Evolutionary conservation across 495 filamentous ascomycete species (phyloP), one percentile per base, ranked within the genome.

Genomic region (Penicillium egyptiacum): DNA sequence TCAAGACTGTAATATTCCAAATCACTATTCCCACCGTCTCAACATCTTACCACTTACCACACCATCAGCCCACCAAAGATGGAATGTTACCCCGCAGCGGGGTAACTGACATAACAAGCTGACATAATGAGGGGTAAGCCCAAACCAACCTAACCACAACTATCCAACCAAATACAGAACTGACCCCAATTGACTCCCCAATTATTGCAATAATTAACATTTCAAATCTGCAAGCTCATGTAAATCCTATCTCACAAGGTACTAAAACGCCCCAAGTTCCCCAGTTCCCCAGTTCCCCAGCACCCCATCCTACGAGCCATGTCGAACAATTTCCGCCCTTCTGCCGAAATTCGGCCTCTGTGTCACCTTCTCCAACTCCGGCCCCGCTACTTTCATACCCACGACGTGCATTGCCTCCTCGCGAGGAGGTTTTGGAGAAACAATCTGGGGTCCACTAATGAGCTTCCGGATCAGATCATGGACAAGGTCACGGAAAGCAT

Each of bases 111-210:
- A 28, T 28, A 47, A 40, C 42, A n/a, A 17, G 56, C 53, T 69
- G 47, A 67, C 49, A 30, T 69, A 67, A 67, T 69, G 66, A 64
- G 66, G 66, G 66, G 66, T 61, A 63, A 42, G 6, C 9, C 19
- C 7, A 5, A n/a, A 17, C 31, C 30, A 12, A 5, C 10, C 30
- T 11, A 33, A 33, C 10, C 4, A 0, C 19, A 25, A 55, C 41
- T 22, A 31, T 44, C 26, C 26, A 17, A 31, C 9, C 45, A 16
- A 31, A 17, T 19, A 30, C 9, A 30, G 28, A 30, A 30, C 28
- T 9, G 11, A 30, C 28, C 28, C 28, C 28, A 30, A 30, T 30
- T 30, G 9, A 30, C 10, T 0, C 28, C 45, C n/a, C 45, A 22
- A 5, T 1, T 31, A 3, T 31, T 1, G 6, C 26, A 3, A 10